Base-by-base conservation (phyloP, 2,329 filamentous ascomycete species). In the Metarhizium robertsii region DNA sequence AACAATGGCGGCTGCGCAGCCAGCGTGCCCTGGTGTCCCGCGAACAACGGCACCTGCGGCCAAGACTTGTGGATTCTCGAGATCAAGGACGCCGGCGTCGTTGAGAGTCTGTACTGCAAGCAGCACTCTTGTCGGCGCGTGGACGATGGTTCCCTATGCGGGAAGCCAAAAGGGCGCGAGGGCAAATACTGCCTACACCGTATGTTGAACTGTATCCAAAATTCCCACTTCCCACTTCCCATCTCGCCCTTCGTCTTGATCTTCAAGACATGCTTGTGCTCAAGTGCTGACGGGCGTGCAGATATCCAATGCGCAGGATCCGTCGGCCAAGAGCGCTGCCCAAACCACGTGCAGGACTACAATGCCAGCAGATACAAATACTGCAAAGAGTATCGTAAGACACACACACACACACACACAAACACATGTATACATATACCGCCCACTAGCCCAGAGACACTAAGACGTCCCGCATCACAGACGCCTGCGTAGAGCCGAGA, bases 101-200 rank as follows among this genome's bases (percentile, higher is more conserved):
- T 42, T 18, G 51, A 53, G 42, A 54, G 51, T 4, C 10, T 53
- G 40, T 53, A 57, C 46, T 59, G 57, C 43, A 4, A 40, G 18
- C 4, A 40, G 2, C 57, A 59, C 18, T 34, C 51, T 14, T 59
- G 57, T 16, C 53, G 54, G 16, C 45, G 25, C 25, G 32, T 55
- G 18, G 36, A 53, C 5, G 51, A 55, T 25, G 20, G 46, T 16
- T 38, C n/a, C 13, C 11, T 53, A 29, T 54, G 53, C 20, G 36
- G 29, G 14, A 8, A 46, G 25, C 45, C 49, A 16, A 50, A 50
- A 38, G 10, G 40, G 4, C 38, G 8, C 4, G 51, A 20, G 6
- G 47, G 34, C 13, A 54, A 54, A 34, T 54, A 40, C 10, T 54
- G 53, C 47, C 1, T 13, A n/a, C 10, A 54, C 25, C 53, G 53